Evolutionary conservation across 345 rosid species (phyloP), one percentile per base, ranked within the genome.

Genomic region (Aurinia saxatilis): DNA sequence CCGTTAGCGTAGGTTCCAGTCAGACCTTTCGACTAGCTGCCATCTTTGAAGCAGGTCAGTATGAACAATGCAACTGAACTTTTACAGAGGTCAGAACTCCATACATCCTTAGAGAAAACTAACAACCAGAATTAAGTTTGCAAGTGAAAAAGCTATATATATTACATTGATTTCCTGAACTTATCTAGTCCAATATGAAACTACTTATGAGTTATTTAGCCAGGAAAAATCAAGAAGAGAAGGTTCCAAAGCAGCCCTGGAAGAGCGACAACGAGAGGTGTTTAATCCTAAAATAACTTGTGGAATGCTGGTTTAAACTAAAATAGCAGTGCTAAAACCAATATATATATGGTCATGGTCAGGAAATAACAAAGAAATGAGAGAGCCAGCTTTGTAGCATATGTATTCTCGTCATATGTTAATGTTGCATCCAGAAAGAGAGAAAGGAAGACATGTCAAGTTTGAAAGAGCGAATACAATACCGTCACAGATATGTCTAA

Each of bases 401-500:
- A 58, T 48, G 64, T 19, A 57, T 41, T 41, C 53, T 69, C 14
- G 17, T 66, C 64, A 60, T 51, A 15, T 35, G 40, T 45, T 49
- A 52, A 60, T 38, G 48, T 18, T 60, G 36, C 46, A 63, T 44
- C 19, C 29, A 61, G 57, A 62, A 52, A 42, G 27, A 3, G 17
- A 31, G 31, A n/a, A 30, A 29, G 41, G n/a, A 25, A 40, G 42
- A 31, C 10, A 27, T 16, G 17, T 50, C 60, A 59, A 50, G 45
- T 65, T 37, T 35, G 61, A 10, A 51, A 65, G 57, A 51, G 56
- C 9, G 18, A 30, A 72, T 63, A 59, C 63, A 72, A 66, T 87
- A 90, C 97, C 97, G 74, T 85, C 87, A 75, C 98, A 91, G 33
- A 84, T 83, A 72, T 88, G 95, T 60, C 90, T 84, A 79, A 93